Evolutionary conservation across 495 filamentous ascomycete genomes (phyloP).

Genomic region (Aspergillus egyptiacus): DNA sequence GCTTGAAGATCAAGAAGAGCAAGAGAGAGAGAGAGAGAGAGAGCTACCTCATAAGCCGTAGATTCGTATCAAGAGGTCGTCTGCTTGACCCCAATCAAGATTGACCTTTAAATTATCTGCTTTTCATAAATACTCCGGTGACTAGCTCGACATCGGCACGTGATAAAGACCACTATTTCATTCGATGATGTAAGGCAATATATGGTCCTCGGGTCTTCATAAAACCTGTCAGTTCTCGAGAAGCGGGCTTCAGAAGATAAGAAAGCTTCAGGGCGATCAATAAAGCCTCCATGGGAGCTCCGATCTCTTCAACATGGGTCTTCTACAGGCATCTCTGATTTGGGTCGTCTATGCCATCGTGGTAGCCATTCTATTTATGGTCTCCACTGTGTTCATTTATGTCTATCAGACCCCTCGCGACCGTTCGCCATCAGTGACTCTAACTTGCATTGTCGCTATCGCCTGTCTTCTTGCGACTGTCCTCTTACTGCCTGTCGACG

Average conservation of each 20-base stretch:
- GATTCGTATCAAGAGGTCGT: not conserved
- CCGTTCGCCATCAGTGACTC: slow-evolving; percentile 69
- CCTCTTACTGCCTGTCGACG: slow-evolving; percentile 88
- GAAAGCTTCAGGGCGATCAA: too few relatives aligned
- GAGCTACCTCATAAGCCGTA: not conserved
- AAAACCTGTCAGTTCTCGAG: too few relatives aligned
- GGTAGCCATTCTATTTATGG: slow-evolving; percentile 59
- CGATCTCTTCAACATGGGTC: slow-evolving; percentile 45
- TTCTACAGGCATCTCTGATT: slow-evolving; percentile 78
- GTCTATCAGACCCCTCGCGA: slow-evolving; percentile 84
- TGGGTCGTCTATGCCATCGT: slow-evolving; percentile 88
- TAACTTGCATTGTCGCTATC: slow-evolving; percentile 78
- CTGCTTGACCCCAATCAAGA: not conserved
- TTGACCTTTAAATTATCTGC: too few relatives aligned
- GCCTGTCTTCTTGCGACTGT: slow-evolving; percentile 85
- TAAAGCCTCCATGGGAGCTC: slow-evolving; percentile 16
- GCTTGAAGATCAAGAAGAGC: not conserved
- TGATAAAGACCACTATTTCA: not conserved
- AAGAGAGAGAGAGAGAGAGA: not conserved
- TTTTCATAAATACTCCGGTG: too few relatives aligned
- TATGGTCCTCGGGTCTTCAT: too few relatives aligned
- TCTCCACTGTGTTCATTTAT: slow-evolving; percentile 76
- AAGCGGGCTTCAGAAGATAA: too few relatives aligned
- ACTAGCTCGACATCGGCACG: not conserved
- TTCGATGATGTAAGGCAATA: too few relatives aligned